Evolutionary conservation across 1,284 basidiomycete species (phyloP).

Genomic region (Ustilago esculenta): DNA sequence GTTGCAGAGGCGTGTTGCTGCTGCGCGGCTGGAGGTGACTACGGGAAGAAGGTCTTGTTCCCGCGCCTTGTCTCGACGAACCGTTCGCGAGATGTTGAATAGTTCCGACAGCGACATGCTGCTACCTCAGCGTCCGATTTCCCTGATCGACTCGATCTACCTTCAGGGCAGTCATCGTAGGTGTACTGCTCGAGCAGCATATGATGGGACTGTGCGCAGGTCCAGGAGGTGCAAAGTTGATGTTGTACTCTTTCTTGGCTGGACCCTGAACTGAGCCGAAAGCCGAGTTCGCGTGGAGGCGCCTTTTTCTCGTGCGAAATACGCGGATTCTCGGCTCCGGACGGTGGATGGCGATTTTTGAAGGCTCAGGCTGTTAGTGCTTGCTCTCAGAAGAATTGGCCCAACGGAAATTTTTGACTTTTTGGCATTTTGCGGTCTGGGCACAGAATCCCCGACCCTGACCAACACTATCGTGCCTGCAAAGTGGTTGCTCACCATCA

Average conservation of each 20-base stretch:
- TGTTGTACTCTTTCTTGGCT: no score
- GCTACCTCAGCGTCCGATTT: no score
- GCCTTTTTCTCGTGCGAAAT: constrained; percentile 20
- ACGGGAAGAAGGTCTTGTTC: constrained; percentile 28
- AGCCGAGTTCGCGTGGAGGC: no score
- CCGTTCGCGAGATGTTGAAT: constrained; percentile 52
- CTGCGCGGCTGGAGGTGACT: constrained; percentile 12
- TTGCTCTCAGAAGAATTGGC: constrained; percentile 8
- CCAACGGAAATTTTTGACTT: constrained; percentile 42
- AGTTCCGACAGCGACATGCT: constrained; percentile 46
- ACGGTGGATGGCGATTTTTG: constrained; percentile 1
- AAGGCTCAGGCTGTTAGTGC: background rate
- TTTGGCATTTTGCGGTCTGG: constrained; percentile 27
- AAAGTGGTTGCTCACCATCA: constrained; percentile 13
- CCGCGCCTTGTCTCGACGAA: constrained; percentile 43
- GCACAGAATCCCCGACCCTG: background rate
- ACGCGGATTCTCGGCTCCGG: constrained; percentile 19
- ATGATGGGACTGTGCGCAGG: no score
- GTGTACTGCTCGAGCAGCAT: no score
- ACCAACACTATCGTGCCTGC: background rate
- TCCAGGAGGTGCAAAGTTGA: no score
- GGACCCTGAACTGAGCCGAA: background rate
- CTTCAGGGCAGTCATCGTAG: background rate
- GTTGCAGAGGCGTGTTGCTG: constrained; percentile 44
- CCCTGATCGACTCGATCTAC: background rate